Evolutionary conservation across 2,329 filamentous ascomycete species (phyloP).

Genomic region (Cercospora sp.): DNA sequence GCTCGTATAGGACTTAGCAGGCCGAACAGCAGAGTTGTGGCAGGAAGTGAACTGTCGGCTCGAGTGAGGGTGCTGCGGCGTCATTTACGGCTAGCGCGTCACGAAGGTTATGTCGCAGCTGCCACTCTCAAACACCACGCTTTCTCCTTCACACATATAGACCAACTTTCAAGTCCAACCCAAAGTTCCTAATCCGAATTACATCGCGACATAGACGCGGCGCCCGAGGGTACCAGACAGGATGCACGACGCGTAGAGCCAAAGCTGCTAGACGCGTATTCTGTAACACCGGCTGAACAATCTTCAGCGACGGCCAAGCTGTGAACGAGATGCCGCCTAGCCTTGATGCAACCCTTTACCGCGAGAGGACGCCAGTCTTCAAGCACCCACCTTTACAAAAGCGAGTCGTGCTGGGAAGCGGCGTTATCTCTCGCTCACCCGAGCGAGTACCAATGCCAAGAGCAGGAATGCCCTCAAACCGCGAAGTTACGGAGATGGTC

Average conservation of each 20-base stretch:
- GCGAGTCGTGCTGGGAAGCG: constrained; percentile 4
- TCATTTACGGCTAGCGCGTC: constrained; percentile 2
- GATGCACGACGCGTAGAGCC: neutral
- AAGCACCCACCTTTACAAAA: constrained; percentile 2
- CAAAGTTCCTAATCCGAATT: neutral
- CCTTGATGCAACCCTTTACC: neutral
- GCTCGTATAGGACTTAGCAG: neutral
- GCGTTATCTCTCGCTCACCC: constrained; percentile 7
- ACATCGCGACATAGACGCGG: neutral
- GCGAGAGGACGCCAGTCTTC: neutral
- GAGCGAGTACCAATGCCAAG: constrained; percentile 1
- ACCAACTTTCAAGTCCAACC: neutral
- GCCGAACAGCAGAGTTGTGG: neutral
- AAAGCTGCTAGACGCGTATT: neutral
- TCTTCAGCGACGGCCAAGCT: neutral
- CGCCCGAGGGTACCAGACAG: neutral
- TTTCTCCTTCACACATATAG: neutral
- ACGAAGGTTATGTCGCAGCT: constrained; percentile 1
- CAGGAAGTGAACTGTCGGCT: neutral
- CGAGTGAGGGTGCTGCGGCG: neutral
- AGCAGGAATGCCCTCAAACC: constrained; percentile 10
- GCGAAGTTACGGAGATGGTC: constrained; percentile 24
- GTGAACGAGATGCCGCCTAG: constrained; percentile 11
- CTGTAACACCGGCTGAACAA: neutral
- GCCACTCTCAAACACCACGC: neutral